phyloP scores from a whole-genome alignment of 192 early-diverging fungal species.

The Mycoemilia scoparia region DNA sequence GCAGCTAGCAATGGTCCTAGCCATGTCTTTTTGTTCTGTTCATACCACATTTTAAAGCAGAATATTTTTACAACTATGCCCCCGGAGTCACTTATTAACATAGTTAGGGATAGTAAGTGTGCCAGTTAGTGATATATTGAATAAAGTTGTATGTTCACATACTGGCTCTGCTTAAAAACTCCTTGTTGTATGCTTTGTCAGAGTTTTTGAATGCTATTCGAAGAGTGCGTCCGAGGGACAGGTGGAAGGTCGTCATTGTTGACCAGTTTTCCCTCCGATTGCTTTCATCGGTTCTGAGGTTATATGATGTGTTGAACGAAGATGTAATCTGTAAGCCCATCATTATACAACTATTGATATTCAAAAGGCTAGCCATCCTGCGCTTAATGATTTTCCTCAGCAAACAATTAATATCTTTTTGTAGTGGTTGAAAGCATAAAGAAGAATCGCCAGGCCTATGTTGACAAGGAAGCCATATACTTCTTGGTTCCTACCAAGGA shows the following conservation, averaged over 20 bases:
- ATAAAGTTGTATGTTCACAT: no score
- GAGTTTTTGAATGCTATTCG: constrained; percentile 28
- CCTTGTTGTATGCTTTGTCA: no score
- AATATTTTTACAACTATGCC: no score
- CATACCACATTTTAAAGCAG: no score
- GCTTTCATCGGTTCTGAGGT: constrained; percentile 23
- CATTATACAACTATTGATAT: not conserved
- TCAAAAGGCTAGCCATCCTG: not conserved
- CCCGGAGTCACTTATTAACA: no score
- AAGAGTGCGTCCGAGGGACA: constrained; percentile 16
- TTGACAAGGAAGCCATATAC: constrained; percentile 29
- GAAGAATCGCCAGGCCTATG: constrained; percentile 20
- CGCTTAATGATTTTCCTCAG: not conserved
- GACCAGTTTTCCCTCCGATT: constrained; percentile 24
- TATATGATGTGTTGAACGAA: constrained; percentile 24
- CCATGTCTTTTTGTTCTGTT: no score
- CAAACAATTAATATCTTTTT: not conserved
- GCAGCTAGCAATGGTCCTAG: no score
- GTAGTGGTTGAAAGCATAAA: constrained; percentile 26
- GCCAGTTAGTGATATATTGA: no score
- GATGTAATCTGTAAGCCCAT: constrained; percentile 17
- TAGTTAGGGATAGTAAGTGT: no score
- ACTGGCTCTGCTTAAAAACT: no score
- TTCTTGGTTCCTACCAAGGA: constrained; percentile 24
- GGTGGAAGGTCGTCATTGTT: constrained; percentile 28